Evolutionary conservation across 495 filamentous ascomycete genomes (phyloP).

Genomic region (Amorphotheca resinae): DNA sequence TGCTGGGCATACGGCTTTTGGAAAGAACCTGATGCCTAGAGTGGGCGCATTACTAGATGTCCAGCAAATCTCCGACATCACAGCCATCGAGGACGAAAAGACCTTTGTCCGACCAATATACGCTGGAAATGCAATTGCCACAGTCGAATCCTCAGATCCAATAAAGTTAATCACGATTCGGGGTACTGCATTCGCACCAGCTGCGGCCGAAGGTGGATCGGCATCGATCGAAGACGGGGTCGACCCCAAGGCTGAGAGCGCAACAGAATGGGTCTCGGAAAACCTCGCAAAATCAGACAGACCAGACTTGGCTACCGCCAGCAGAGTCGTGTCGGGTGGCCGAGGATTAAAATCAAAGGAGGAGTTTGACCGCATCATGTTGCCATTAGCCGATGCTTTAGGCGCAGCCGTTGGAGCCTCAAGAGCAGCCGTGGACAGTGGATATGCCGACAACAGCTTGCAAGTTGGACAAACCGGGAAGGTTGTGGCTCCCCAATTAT

Average conservation of each 20-base stretch:
- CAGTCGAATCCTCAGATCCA: conserved; percentile 78
- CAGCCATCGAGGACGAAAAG: conserved; percentile 72
- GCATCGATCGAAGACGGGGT: conserved; percentile 51
- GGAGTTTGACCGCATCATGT: conserved; percentile 86
- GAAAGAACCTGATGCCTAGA: conserved; percentile 90
- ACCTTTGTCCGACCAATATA: conserved; percentile 97
- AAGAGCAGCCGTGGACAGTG: conserved; percentile 89
- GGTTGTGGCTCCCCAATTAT: conserved; percentile 92
- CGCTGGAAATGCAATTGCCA: conserved; percentile 92
- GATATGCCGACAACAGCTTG: conserved; percentile 97
- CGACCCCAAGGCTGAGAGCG: conserved; percentile 57
- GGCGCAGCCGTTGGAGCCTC: conserved; percentile 92
- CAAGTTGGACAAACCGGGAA: conserved; percentile 98
- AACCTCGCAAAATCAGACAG: conserved; percentile 85
- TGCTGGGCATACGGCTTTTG: conserved; percentile 86
- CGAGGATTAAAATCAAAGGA: conserved; percentile 94
- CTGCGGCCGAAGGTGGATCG: conserved; percentile 38
- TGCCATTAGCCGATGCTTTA: conserved; percentile 79
- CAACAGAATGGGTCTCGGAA: conserved; percentile 86
- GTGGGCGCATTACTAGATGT: conserved; percentile 88
- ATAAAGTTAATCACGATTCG: conserved; percentile 88
- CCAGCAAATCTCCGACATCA: conserved; percentile 90
- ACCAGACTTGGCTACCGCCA: conserved; percentile 84
- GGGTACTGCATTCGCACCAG: conserved; percentile 72
- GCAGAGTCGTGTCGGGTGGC: conserved; percentile 84